Evolutionary conservation across 208 protist genomes (phyloP).

Genomic region (Leishmania aethiopica): DNA sequence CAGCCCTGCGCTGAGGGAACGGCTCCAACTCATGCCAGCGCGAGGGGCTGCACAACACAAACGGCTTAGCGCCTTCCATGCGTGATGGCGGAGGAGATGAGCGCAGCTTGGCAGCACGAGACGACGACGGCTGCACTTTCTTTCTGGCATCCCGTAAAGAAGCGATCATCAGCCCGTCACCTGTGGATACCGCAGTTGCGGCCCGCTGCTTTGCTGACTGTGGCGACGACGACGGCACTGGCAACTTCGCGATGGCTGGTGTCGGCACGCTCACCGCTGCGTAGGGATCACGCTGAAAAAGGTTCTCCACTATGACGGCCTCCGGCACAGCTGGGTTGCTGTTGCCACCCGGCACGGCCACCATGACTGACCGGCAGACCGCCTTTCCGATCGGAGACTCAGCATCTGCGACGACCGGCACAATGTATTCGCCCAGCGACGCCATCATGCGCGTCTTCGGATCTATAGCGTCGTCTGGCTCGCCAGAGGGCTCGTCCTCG

Average conservation of each 20-base stretch:
- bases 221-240: background rate
- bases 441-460: slow-evolving; percentile 41
- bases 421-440: slow-evolving; percentile 37
- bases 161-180: background rate
- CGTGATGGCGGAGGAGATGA: background rate
- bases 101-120: background rate
- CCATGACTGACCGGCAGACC: slow-evolving; percentile 33
- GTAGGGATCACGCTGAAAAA: slow-evolving; percentile 31
- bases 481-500: background rate
- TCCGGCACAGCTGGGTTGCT: slow-evolving; percentile 36
- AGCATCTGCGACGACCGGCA: slow-evolving; percentile 33
- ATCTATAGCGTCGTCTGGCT: slow-evolving; percentile 2
- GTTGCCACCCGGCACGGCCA: slow-evolving; percentile 20
- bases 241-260: slow-evolving; percentile 2
- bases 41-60: slow-evolving; percentile 24
- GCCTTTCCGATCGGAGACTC: slow-evolving; percentile 22
- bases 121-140: no score
- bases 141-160: background rate
- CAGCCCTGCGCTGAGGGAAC: slow-evolving; percentile 13
- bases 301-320: slow-evolving; percentile 35
- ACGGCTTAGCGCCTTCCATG: slow-evolving; percentile 21
- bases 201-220: background rate
- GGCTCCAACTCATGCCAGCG: slow-evolving; percentile 24
- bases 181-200: no score
- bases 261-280: slow-evolving; percentile 4